Conservation (phyloP, 768 basidiomycete species). For the Pilatotrama ljubarskyi region DNA sequence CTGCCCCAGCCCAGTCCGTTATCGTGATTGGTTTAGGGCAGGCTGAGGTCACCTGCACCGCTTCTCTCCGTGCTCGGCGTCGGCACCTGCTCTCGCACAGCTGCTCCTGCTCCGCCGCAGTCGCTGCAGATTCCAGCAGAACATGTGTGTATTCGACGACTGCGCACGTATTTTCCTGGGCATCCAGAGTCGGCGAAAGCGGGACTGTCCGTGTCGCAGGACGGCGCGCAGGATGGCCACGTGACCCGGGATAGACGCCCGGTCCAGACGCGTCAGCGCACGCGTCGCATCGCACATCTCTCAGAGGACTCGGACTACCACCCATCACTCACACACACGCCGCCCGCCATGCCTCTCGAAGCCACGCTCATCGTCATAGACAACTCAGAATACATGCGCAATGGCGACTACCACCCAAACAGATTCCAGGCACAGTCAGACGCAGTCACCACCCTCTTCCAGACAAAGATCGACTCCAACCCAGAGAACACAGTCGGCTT, state of each 20-base stretch:
- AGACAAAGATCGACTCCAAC: slow-evolving; percentile 92
- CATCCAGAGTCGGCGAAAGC: neutral
- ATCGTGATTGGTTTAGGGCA: slow-evolving; percentile 35
- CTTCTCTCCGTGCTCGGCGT: neutral
- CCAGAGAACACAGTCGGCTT: slow-evolving; percentile 97
- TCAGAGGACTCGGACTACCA: no score
- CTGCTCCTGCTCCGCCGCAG: neutral
- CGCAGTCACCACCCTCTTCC: slow-evolving; percentile 86
- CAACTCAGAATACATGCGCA: slow-evolving; percentile 97
- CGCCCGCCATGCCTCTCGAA: slow-evolving; percentile 84
- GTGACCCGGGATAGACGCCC: slow-evolving; percentile 10
- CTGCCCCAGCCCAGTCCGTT: slow-evolving; percentile 25
- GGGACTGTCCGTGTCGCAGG: neutral
- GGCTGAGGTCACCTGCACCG: slow-evolving; percentile 7
- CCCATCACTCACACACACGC: neutral
- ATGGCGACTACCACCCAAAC: slow-evolving; percentile 86
- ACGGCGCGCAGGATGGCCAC: neutral
- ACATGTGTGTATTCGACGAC: neutral
- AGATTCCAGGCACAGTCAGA: slow-evolving; percentile 91
- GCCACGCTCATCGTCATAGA: slow-evolving; percentile 97
- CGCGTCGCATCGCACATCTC: slow-evolving; percentile 10
- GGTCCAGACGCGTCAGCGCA: slow-evolving; percentile 23
- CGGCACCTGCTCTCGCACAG: neutral
- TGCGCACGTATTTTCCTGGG: neutral
- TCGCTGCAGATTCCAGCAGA: neutral